Evolutionary conservation across 1,139 yeast genomes (phyloP).

Genomic region (Saccharomyces pastorianus): DNA sequence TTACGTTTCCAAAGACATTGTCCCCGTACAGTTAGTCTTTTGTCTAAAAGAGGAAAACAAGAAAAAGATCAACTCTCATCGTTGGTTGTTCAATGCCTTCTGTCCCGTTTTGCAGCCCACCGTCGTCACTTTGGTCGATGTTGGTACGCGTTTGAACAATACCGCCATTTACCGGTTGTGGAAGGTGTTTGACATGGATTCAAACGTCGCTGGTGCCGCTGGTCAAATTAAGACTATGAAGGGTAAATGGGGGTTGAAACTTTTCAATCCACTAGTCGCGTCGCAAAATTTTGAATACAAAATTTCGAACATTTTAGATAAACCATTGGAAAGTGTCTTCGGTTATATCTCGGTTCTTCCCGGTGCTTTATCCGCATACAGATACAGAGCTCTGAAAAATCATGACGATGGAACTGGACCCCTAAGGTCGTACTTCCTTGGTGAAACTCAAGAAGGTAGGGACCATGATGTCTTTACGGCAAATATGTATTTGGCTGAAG

Average conservation of each 20-base stretch:
- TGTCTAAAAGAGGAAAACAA: conserved; percentile 84
- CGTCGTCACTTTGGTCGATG: conserved; percentile 77
- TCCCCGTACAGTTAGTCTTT: conserved; percentile 86
- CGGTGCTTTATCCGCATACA: conserved; percentile 91
- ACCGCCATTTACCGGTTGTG: conserved; percentile 84
- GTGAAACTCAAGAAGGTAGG: conserved; percentile 58
- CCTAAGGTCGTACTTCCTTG: conserved; percentile 76
- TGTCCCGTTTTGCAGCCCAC: conserved; percentile 88
- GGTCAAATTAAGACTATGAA: conserved; percentile 94
- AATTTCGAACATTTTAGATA: conserved; percentile 89
- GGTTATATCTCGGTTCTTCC: conserved; percentile 93
- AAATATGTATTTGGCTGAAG: conserved; percentile 96
- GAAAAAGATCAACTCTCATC: conserved; percentile 86
- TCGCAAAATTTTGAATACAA: conserved; percentile 96
- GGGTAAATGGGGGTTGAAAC: conserved; percentile 72
- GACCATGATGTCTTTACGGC: conserved; percentile 81
- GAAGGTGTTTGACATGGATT: conserved; percentile 94
- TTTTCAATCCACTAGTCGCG: conserved; percentile 86
- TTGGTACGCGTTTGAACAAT: conserved; percentile 83
- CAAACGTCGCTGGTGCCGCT: conserved; percentile 96
- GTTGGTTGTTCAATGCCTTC: conserved; percentile 90
- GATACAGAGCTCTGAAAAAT: conserved; percentile 79
- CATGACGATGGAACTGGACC: conserved; percentile 93
- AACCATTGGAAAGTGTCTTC: conserved; percentile 86
- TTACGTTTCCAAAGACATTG: conserved; percentile 73